Evolutionary conservation across 1,139 yeast species (phyloP), one percentile per base, ranked within the genome.

Genomic region (Saccharomyces pastorianus): DNA sequence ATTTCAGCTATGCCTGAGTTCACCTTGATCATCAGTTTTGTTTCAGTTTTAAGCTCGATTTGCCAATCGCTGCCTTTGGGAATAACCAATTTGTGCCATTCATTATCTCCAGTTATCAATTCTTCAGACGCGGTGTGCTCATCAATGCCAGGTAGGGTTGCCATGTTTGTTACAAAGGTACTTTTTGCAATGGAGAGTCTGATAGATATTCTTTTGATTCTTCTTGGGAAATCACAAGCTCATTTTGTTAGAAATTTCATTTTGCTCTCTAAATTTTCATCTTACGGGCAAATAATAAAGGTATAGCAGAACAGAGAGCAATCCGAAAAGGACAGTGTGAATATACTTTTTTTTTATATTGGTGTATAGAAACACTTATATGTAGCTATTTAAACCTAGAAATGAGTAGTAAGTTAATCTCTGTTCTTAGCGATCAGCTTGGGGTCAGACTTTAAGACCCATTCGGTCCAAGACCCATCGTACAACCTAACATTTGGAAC

Each of bases 391-490:
- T 47, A 44, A 44, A 42, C 13, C 17, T 4, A 20, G 23, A 20
- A 20, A 20, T 20, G 8, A 41, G 32, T 6, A 3, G 14, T 7
- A 23, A 0, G 23, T 51, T 54, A 64, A 38, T 59, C 62, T 49
- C 64, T 60, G 9, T 68, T 70, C 47, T 65, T 68, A 1, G 68
- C 67, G 41, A 72, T 61, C 34, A 66, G 57, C n/a, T 63, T 63
- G 29, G 70, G 64, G 29, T 66, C 70, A 13, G 71, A 66, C 61
- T 75, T 67, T 50, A 69, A 61, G 8, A 71, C 76, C 68, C 75
- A 75, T 59, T 75, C 78, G 8, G 96, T 87, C 99, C 98, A 93
- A 53, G 95, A 84, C 4, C 99, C 99, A 65, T 93, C 99, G 64
- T 91, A 93, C 6, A 93, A 85, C 52, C 82, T 79, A 20, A 89